Percentiles rank a stretch among this genome's conserved stretches.
These are phyloP conservation scores for Fusarium sp. DNA, from an alignment of 2,329 filamentous ascomycete species.

Conservation along the genomic window DNA sequence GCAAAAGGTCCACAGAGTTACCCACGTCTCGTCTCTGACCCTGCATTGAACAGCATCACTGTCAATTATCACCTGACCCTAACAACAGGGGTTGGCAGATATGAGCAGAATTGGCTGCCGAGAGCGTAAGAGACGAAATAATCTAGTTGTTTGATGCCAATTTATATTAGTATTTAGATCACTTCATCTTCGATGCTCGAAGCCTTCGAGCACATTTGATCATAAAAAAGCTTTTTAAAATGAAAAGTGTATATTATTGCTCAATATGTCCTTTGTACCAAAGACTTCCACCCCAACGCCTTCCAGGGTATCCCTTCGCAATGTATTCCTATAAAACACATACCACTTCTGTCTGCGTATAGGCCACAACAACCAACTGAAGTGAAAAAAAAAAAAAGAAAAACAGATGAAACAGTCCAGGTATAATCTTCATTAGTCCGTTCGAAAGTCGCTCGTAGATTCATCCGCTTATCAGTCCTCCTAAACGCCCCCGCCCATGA, in stretches of 20 bases:
- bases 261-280: conserved; percentile 13
- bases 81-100: neutral
- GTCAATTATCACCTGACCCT: neutral
- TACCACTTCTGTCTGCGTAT: conserved; percentile 6
- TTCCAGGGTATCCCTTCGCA: conserved; percentile 42
- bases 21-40: neutral
- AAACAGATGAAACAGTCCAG: conserved; percentile 4
- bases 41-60: neutral
- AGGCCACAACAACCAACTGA: neutral
- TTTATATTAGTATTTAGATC: neutral
- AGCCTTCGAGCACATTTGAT: neutral
- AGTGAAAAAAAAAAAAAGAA: neutral
- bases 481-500: conserved; percentile 71
- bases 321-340: conserved; percentile 40
- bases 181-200: neutral
- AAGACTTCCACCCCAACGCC: conserved; percentile 45
- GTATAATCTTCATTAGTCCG: conserved; percentile 27
- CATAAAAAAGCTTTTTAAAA: neutral
- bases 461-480: conserved; percentile 2
- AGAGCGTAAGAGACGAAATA: neutral
- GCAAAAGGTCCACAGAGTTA: neutral
- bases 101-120: neutral
- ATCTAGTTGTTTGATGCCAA: neutral
- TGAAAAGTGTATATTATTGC: neutral
- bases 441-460: conserved; percentile 6